Percentiles rank a stretch among this genome's conserved stretches.
These are phyloP conservation scores for Fusarium pininemorale DNA, from an alignment of 2,329 filamentous ascomycete genomes.

Conservation along the genomic window DNA sequence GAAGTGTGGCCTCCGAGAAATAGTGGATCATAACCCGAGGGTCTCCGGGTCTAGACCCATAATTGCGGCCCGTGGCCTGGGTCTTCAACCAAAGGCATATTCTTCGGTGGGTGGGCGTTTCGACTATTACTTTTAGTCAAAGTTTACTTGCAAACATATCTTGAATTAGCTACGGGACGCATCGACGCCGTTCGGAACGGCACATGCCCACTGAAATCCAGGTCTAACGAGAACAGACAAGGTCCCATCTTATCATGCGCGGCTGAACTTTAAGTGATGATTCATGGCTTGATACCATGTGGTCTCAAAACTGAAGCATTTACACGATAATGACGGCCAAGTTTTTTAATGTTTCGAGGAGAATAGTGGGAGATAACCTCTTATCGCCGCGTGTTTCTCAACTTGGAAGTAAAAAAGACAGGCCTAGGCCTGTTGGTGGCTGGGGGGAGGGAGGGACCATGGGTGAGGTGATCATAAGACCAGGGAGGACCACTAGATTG, in stretches of 20 bases:
- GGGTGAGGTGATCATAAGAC: slow-evolving; percentile 26
- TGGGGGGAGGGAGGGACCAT: slow-evolving; percentile 1
- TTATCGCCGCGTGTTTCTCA: slow-evolving; percentile 8
- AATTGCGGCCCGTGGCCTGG: slow-evolving; percentile 27
- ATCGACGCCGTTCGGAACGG: slow-evolving; percentile 33
- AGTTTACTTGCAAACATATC: slow-evolving; percentile 5
- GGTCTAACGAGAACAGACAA: neutral
- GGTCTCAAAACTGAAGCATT: neutral
- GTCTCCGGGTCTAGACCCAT: slow-evolving; percentile 21
- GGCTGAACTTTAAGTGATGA: slow-evolving; percentile 17
- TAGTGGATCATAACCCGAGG: slow-evolving; percentile 3
- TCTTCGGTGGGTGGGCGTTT: neutral
- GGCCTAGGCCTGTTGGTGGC: slow-evolving; percentile 11
- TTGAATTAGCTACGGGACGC: slow-evolving; percentile 17
- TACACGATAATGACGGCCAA: slow-evolving; percentile 12
- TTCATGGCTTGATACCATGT: slow-evolving; percentile 25
- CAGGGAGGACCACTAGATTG: slow-evolving; percentile 16
- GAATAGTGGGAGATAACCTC: neutral
- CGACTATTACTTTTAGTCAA: slow-evolving; percentile 11
- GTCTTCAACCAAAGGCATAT: neutral
- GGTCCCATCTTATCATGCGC: neutral
- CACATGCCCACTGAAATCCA: slow-evolving; percentile 18
- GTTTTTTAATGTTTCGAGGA: neutral
- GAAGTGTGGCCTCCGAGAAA: slow-evolving; percentile 7
- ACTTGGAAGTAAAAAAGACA: neutral